Conservation (phyloP, 768 basidiomycete genomes). For the Boletus vinaceobasis region DNA sequence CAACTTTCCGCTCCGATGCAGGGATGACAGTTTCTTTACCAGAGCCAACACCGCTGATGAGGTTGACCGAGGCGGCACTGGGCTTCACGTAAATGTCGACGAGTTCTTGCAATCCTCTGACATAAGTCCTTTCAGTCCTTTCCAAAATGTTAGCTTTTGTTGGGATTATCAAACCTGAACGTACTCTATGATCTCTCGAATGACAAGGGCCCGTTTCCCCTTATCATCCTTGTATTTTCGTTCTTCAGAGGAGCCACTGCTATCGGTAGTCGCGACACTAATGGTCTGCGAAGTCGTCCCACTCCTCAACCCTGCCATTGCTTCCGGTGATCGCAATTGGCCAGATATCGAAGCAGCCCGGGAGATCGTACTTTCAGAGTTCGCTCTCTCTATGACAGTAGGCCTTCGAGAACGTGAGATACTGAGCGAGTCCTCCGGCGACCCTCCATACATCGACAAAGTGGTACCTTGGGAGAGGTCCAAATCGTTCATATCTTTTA, state of each 20-base stretch:
- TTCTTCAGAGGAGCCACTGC: conserved; percentile 70
- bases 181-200: conserved; percentile 89
- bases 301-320: conserved; percentile 57
- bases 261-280: conserved; percentile 73
- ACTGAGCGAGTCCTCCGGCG: conserved; percentile 40
- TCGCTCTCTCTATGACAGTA: conserved; percentile 52
- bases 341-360: conserved; percentile 47
- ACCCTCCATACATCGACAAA: conserved; percentile 56
- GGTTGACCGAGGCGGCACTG: conserved; percentile 63
- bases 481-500: conserved; percentile 93
- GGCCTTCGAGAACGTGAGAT: conserved; percentile 58
- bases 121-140: conserved; percentile 94
- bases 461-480: conserved; percentile 58
- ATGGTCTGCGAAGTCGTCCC: conserved; percentile 61
- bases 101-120: conserved; percentile 89
- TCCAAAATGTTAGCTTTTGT: conserved; percentile 11
- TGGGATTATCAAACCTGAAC: conserved; percentile 29
- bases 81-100: conserved; percentile 95
- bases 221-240: conserved; percentile 92
- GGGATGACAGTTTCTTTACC: conserved; percentile 85
- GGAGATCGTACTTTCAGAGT: conserved; percentile 50
- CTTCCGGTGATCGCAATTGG: conserved; percentile 65
- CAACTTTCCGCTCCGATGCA: conserved; percentile 78
- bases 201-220: conserved; percentile 73
- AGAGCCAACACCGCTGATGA: conserved; percentile 67